Conservation (phyloP, 2,329 filamentous ascomycete species). For the Byssothecium circinans region DNA sequence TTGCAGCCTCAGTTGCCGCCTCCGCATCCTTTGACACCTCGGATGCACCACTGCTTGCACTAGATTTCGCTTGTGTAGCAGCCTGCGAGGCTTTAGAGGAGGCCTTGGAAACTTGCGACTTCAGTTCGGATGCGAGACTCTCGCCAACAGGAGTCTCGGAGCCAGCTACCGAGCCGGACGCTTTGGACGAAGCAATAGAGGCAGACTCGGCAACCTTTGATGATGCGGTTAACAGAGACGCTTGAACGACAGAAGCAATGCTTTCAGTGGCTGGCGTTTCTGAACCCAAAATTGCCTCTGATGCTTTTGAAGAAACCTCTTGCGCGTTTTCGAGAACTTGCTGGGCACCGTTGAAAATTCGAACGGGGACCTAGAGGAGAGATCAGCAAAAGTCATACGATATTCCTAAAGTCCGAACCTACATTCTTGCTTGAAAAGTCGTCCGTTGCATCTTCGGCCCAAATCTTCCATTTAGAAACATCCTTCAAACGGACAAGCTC, state of each 20-base stretch:
- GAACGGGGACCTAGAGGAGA: slow-evolving; percentile 53
- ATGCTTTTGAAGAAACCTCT: slow-evolving; percentile 40
- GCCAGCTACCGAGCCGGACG: slow-evolving; percentile 22
- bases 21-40: slow-evolving; percentile 19
- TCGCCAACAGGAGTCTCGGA: slow-evolving; percentile 12
- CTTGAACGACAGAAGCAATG: slow-evolving; percentile 41
- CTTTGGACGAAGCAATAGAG: slow-evolving; percentile 26
- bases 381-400: not conserved
- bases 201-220: slow-evolving; percentile 33
- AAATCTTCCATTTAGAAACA: slow-evolving; percentile 81
- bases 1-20: slow-evolving; percentile 22
- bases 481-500: slow-evolving; percentile 82
- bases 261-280: slow-evolving; percentile 36
- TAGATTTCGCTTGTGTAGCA: slow-evolving; percentile 9
- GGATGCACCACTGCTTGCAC: slow-evolving; percentile 17
- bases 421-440: slow-evolving; percentile 71
- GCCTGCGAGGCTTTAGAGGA: slow-evolving; percentile 30
- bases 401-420: not conserved
- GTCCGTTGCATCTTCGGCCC: slow-evolving; percentile 70
- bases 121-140: slow-evolving; percentile 17
- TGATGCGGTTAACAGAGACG: slow-evolving; percentile 38
- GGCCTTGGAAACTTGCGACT: slow-evolving; percentile 17
- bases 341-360: slow-evolving; percentile 52
- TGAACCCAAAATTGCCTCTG: slow-evolving; percentile 39
- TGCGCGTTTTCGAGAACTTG: slow-evolving; percentile 45